Base-by-base conservation (phyloP, 2,329 filamentous ascomycete genomes). In the Juglanconis sp. region DNA sequence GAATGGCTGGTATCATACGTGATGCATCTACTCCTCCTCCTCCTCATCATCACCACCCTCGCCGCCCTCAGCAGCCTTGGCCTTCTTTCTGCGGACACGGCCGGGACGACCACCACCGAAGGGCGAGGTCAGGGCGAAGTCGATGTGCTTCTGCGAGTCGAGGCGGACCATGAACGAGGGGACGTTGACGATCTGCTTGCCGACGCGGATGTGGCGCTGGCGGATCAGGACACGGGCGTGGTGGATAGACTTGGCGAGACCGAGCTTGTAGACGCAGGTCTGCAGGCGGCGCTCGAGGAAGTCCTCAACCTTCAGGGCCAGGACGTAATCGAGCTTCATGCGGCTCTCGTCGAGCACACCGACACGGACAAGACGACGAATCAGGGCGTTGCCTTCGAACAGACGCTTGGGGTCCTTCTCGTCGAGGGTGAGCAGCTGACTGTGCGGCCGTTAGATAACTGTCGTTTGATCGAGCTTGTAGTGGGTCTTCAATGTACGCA, bases 281-380 rank as follows among this genome's bases (percentile, higher is more conserved):
- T 99, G 94, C 71, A 98, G 93, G 81, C 95, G 93, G 76, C 95
- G 94, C 90, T 99, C 95, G 83, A 99, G 87, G 90, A 99, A 99
- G 83, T 99, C 95, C 84, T 99, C 95, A 75, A 96, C 90, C 87
- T 96, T 96, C 65, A 99, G 89, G 83, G 95, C 95, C 78, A 99
- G 85, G 78, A 99, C 95, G 90, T 99, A 97, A 97, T 99, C 95
- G 87, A 99, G 95, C 91, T 97, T 99, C 95, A 99, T 99, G 88
- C 95, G 95, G 79, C 93, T 93, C 87, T 99, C 95, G 80, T 99
- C 95, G 76, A 99, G 92, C 76, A 99, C 95, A 91, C 95, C 95
- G 79, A 98, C 93, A 80, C 95, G 95, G 71, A 99, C 95, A 71
- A 99, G 92, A 91, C 95, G 95, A 80, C 95, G 95, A 90, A 99